A percentile compares a stretch with the other conserved stretches of the same genome.
Conservation (phyloP, 495 filamentous ascomycete species). For the Penicillium coffeae region DNA sequence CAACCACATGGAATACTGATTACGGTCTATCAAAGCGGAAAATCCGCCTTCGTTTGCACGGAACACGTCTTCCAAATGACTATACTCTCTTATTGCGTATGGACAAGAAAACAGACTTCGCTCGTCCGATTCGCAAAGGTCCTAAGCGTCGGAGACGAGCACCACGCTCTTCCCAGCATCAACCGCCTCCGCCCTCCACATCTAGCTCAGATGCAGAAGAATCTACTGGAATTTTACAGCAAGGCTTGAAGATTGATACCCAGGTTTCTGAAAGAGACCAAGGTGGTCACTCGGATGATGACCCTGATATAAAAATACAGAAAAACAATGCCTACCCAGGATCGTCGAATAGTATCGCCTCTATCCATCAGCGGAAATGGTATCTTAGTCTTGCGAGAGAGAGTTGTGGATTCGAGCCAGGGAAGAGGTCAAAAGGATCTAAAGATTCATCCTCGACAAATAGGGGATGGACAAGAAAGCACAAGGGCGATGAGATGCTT, state of each 20-base stretch:
- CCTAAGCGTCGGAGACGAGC: constrained; percentile 27
- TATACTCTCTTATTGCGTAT: constrained; percentile 60
- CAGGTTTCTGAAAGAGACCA: too few relatives aligned
- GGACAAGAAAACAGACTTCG: constrained; percentile 42
- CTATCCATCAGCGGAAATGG: constrained; percentile 63
- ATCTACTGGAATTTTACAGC: too few relatives aligned
- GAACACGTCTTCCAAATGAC: constrained; percentile 50
- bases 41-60: constrained; percentile 58
- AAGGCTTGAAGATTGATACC: too few relatives aligned
- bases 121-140: constrained; percentile 20
- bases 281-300: constrained; percentile 13
- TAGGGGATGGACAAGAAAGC: constrained; percentile 22
- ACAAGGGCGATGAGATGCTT: neutral
- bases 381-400: constrained; percentile 53
- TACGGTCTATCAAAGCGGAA: too few relatives aligned
- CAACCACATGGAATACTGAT: too few relatives aligned
- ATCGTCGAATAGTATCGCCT: constrained; percentile 57
- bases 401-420: constrained; percentile 49
- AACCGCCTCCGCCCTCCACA: constrained; percentile 11
- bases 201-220: constrained; percentile 14
- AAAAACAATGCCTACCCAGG: constrained; percentile 61
- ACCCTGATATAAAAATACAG: constrained; percentile 48
- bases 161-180: neutral
- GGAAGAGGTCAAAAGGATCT: neutral
- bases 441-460: constrained; percentile 6